Conservation (phyloP, 768 basidiomycete species). For the Lactarius pseudohatsudake region DNA sequence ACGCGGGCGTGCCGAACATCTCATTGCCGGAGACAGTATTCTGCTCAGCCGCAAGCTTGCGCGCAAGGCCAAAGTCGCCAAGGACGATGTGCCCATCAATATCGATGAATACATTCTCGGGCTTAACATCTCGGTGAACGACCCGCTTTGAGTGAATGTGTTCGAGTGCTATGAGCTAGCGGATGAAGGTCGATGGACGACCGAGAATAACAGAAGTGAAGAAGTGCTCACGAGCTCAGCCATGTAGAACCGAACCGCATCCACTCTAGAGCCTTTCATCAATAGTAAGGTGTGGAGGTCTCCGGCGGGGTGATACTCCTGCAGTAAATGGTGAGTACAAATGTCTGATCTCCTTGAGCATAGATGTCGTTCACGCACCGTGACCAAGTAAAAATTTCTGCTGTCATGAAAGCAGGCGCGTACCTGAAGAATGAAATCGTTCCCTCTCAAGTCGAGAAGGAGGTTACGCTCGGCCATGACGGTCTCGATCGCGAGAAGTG, state of each 20-base stretch:
- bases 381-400: conserved; percentile 20
- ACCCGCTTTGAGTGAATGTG: conserved; percentile 19
- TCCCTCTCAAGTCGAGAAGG: conserved; percentile 23
- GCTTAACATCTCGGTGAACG: conserved; percentile 24
- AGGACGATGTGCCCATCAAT: conserved; percentile 25
- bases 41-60: conserved; percentile 14
- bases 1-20: conserved; percentile 24
- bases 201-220: not conserved
- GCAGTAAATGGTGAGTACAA: not conserved
- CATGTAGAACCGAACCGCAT: conserved; percentile 26
- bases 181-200: not conserved
- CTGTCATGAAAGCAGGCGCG: conserved; percentile 26
- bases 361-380: conserved; percentile 3
- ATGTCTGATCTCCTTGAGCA: too few species aligned
- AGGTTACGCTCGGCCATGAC: conserved; percentile 21
- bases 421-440: conserved; percentile 24
- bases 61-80: conserved; percentile 23
- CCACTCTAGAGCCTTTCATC: conserved; percentile 12
- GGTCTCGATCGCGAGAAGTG: not conserved
- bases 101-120: conserved; percentile 25
- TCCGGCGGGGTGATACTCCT: conserved; percentile 26
- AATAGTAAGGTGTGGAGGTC: conserved; percentile 21
- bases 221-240: conserved; percentile 21
- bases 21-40: conserved; percentile 14
- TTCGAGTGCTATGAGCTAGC: conserved; percentile 24